These are phyloP conservation scores for Globisporangium uncinulatum DNA, from an alignment of 352 stramenopile genomes.

Conservation along the genomic window DNA sequence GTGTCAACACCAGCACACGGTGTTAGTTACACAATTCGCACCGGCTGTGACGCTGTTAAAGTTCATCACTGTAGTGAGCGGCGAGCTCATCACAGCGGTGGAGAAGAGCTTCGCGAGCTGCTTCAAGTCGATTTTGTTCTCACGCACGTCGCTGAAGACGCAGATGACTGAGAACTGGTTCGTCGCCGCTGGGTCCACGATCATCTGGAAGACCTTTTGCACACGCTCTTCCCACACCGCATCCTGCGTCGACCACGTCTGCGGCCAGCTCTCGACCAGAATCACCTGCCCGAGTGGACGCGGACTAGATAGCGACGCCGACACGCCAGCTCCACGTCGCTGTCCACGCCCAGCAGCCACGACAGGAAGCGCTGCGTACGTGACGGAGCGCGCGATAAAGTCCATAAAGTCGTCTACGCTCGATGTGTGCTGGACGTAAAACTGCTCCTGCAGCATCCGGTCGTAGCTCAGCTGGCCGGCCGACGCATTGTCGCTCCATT, in stretches of 20 bases:
- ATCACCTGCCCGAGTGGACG: conserved; percentile 31
- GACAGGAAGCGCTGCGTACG: conserved; percentile 56
- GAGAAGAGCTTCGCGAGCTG: conserved; percentile 66
- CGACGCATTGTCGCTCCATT: conserved; percentile 71
- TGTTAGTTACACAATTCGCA: conserved; percentile 9
- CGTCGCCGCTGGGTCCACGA: conserved; percentile 34
- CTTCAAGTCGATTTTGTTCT: conserved; percentile 63
- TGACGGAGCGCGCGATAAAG: conserved; percentile 67
- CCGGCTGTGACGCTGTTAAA: conserved; percentile 75
- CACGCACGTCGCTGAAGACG: conserved; percentile 78
- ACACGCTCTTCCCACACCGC: conserved; percentile 49
- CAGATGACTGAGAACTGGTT: conserved; percentile 60
- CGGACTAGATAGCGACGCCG: neutral
- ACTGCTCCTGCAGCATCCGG: conserved; percentile 43
- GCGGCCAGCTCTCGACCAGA: conserved; percentile 72
- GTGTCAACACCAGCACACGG: no score
- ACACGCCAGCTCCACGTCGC: neutral
- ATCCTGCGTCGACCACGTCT: conserved; percentile 34
- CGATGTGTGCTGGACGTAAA: conserved; percentile 40
- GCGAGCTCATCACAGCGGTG: conserved; percentile 54
- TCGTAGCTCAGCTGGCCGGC: conserved; percentile 50
- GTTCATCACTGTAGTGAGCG: conserved; percentile 63
- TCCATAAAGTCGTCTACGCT: conserved; percentile 68
- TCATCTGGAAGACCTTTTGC: conserved; percentile 39
- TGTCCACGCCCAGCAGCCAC: conserved; percentile 8